Evolutionary conservation across 345 rosid genomes (phyloP), one percentile per base, ranked within the genome.

Genomic region (Populus deltoides): DNA sequence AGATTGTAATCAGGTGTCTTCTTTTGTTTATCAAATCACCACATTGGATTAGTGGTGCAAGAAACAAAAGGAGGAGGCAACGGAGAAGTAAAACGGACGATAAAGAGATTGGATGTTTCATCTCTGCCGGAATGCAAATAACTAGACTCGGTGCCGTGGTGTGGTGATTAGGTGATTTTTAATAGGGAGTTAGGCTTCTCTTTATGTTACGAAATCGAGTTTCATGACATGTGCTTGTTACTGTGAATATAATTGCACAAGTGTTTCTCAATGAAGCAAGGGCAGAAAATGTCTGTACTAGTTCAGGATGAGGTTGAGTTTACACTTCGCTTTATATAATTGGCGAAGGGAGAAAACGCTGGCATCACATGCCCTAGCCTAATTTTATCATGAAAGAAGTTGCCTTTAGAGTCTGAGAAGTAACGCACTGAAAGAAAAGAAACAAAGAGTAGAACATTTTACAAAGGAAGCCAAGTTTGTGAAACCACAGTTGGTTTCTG

Each of bases 1-100:
- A 94, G 90, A 73, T 89, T 89, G 25, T 69, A 80, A 63, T 89
- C 86, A 11, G 97, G 97, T 18, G 98, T 94, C 75, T 85, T 86
- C 75, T 86, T 78, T 73, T 76, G 31, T 88, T 81, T 79, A 94
- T 87, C 7, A 91, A 72, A 71, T 83, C 86, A 43, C 55, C 79
- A 79, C 71, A 75, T 66, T 74, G 67, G 47, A 65, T 84, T 8
- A 66, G 24, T 6, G 78, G 66, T 6, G 73, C 47, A 22, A 68
- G 17, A 22, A 81, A 2, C 36, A 66, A 25, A 53, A 80, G 77
- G 70, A 71, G 11, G 51, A 81, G 24, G 36, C 15, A 63, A 74
- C 49, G 53, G 10, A 74, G 76, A 29, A 79, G 78, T 43, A 31
- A 39, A 33, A 17, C 4, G 17, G 77, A 39, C 22, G 41, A 63